A percentile compares a stretch with the other conserved stretches of the same genome.
These are phyloP conservation scores for Tulasnella sp. DNA, from an alignment of 768 basidiomycete species.

Conservation along the genomic window DNA sequence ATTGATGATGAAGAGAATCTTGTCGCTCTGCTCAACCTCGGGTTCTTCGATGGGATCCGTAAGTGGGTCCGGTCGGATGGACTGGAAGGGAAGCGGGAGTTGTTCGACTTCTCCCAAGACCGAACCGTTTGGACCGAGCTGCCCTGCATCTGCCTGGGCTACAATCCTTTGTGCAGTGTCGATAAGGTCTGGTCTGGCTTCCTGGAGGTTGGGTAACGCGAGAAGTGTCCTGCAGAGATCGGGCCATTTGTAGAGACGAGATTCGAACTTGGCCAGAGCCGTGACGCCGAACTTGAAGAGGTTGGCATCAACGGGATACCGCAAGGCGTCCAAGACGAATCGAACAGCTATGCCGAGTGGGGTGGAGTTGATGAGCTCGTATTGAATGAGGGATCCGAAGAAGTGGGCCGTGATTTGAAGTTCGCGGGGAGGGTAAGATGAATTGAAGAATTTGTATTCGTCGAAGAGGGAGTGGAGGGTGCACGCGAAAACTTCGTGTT, in stretches of 20 bases:
- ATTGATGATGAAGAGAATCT: constrained; percentile 95
- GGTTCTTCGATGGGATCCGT: constrained; percentile 50
- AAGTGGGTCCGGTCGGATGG: constrained; percentile 61
- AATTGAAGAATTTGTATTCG: constrained; percentile 99
- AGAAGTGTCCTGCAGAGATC: constrained; percentile 83
- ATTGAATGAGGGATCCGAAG: constrained; percentile 92
- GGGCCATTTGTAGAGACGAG: constrained; percentile 81
- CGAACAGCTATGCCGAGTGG: constrained; percentile 94
- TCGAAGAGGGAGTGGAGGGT: constrained; percentile 99
- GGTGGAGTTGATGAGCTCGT: constrained; percentile 84
- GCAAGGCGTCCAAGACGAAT: constrained; percentile 89
- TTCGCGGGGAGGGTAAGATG: constrained; percentile 87
- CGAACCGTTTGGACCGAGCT: constrained; percentile 14
- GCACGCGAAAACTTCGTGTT: constrained; percentile 98
- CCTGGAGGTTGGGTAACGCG: constrained; percentile 74
- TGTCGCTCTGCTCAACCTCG: constrained; percentile 80
- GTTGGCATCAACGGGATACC: constrained; percentile 82
- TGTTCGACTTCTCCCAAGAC: constrained; percentile 29
- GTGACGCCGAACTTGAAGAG: constrained; percentile 93
- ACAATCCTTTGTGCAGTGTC: constrained; percentile 61
- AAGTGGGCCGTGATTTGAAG: constrained; percentile 91
- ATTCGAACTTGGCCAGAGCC: constrained; percentile 80
- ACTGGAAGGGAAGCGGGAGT: constrained; percentile 46
- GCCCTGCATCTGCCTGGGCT: constrained; percentile 33
- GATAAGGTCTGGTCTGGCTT: constrained; percentile 72